phyloP scores from a whole-genome alignment of 75 land plant genomes.

The Adiantum capillusveneris region DNA sequence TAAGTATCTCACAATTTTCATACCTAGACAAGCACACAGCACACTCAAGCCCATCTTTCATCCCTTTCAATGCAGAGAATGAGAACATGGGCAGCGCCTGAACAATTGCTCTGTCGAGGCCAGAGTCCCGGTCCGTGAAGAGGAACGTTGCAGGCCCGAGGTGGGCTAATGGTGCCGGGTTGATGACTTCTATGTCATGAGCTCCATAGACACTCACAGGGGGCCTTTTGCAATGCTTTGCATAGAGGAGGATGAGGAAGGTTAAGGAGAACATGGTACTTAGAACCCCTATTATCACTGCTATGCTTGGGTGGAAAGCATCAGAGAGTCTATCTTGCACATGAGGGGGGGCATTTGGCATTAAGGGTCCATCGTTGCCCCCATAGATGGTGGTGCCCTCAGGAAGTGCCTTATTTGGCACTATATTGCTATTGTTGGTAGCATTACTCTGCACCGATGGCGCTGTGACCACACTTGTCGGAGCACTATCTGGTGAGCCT shows the following conservation, averaged over 20 bases:
- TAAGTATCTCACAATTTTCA: constrained; percentile 58
- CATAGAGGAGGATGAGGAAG: constrained; percentile 49
- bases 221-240: constrained; percentile 50
- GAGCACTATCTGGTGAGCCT: background rate
- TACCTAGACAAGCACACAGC: constrained; percentile 70
- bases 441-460: background rate
- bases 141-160: background rate
- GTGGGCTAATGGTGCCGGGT: background rate
- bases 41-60: constrained; percentile 79
- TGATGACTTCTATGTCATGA: background rate
- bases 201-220: constrained; percentile 8
- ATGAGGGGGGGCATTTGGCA: background rate
- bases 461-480: background rate
- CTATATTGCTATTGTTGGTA: background rate
- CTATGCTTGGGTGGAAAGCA: constrained; percentile 48
- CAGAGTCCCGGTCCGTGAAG: constrained; percentile 29
- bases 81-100: constrained; percentile 83
- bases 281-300: constrained; percentile 46
- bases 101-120: constrained; percentile 59
- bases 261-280: constrained; percentile 58
- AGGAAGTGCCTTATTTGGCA: background rate
- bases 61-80: constrained; percentile 62
- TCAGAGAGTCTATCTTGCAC: background rate
- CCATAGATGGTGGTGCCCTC: background rate
- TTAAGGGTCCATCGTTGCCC: background rate